phyloP scores from a whole-genome alignment of 352 stramenopile genomes.

The Blastocystis sp. region DNA sequence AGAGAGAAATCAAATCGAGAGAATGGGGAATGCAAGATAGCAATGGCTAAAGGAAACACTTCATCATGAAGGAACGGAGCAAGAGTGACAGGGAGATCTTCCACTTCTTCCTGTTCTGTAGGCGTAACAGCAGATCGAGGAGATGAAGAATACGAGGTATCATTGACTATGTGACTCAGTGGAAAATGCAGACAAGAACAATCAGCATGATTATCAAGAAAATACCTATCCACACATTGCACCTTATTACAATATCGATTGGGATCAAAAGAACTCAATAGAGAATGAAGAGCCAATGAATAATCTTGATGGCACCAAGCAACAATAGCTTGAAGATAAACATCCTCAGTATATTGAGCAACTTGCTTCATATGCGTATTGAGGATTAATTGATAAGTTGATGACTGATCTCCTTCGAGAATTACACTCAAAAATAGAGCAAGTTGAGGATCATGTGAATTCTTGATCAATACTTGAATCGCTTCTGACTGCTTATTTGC shows the following conservation, averaged over 20 bases:
- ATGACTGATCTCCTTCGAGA: conserved; percentile 6
- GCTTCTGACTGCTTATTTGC: background rate
- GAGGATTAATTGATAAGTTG: background rate
- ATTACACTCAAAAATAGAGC: conserved; percentile 35
- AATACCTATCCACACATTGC: background rate
- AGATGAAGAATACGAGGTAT: background rate
- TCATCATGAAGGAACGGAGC: background rate
- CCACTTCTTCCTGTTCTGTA: background rate
- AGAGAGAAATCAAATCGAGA: background rate
- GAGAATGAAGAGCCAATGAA: background rate
- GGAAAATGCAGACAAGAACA: conserved; percentile 4
- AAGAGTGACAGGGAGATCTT: background rate
- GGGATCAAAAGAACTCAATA: background rate
- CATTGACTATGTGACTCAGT: too few relatives aligned
- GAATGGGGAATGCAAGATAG: background rate
- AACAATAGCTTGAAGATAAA: background rate
- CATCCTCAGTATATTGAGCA: background rate
- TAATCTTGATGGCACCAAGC: background rate
- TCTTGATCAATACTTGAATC: conserved; percentile 29
- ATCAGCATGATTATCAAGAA: background rate
- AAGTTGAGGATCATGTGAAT: conserved; percentile 32
- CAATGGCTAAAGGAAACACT: background rate
- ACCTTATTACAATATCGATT: background rate
- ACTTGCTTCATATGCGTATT: conserved; percentile 1
- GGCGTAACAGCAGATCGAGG: background rate